Evolutionary conservation across 2,329 filamentous ascomycete species (phyloP), one percentile per base, ranked within the genome.

Genomic region (Trichoderma endophyticum): DNA sequence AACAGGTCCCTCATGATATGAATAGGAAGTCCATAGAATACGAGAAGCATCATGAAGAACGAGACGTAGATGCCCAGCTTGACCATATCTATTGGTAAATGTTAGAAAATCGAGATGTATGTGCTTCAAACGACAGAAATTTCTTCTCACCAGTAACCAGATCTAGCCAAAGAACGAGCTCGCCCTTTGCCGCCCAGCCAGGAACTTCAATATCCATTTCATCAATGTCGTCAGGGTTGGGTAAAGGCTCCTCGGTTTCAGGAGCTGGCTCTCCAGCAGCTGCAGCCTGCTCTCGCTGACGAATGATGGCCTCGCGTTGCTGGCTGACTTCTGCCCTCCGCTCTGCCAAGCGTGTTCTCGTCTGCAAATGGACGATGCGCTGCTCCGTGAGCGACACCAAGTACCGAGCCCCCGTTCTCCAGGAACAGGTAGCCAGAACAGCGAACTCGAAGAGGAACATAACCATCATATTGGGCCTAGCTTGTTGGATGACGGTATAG

Each of bases 381-480:
- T 92, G 89, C 81, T 99, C 96, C 9, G 91, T 85, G 57, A 98
- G 82, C 4, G 92, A 93, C 65, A 98, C 87, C 24, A 88, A 81
- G 81, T 99, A 99, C 73, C 95, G 90, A 70, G 90, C 85, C 2
- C 89, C 87, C 0, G 94, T 97, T 62, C 95, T 94, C 67, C 90
- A 85, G 1, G 95, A 97, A 66, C 91, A 91, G 11, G 97, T 91
- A 3, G 90, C 87, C 73, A 98, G 84, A 57, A 99, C 91, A 48
- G 95, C 95, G 79, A 98, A 98, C 81, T 99, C 96, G 77, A 99
- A 99, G 6, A 97, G 90, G 78, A 99, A 99, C 94, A 99, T 98
- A 74, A 99, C 94, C 94, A 98, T 99, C 93, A 99, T 98, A 72
- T 97, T 96, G 0, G 95, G 94, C n/a, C 92, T 88, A 2, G 95